Evolutionary conservation across 345 rosid species (phyloP).

Genomic region (Arabidopsis suecica): DNA sequence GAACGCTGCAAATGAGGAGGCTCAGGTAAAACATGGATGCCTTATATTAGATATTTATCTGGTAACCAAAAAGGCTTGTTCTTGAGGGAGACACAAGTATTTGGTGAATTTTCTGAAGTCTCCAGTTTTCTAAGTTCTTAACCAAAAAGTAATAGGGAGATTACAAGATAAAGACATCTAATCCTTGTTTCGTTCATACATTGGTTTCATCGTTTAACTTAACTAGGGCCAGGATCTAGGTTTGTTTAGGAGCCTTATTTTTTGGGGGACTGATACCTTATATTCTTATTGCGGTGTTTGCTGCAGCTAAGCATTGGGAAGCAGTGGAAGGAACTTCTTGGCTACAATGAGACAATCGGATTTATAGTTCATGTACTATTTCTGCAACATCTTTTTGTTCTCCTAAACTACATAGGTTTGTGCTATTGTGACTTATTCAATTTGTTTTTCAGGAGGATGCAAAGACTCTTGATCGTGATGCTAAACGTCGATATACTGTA

Average conservation of each 20-base stretch:
- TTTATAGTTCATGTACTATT: conserved; percentile 71
- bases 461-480: conserved; percentile 59
- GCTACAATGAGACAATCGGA: conserved; percentile 67
- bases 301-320: conserved; percentile 84
- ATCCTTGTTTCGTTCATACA: background rate
- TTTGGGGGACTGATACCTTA: background rate
- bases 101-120: conserved; percentile 7
- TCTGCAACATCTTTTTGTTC: conserved; percentile 13
- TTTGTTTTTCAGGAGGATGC: conserved; percentile 74
- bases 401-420: conserved; percentile 7
- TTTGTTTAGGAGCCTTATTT: background rate
- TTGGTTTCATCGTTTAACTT: background rate
- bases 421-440: conserved; percentile 24
- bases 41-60: background rate
- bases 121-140: background rate
- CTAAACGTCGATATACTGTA: conserved; percentile 63
- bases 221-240: background rate
- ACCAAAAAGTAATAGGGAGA: conserved; percentile 7
- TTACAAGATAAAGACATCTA: background rate
- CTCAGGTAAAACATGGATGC: conserved; percentile 58
- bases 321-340: conserved; percentile 89
- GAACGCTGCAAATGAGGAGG: conserved; percentile 80
- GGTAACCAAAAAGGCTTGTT: background rate
- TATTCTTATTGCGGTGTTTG: background rate
- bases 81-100: conserved; percentile 15